A percentile compares a stretch with the other conserved stretches of the same genome.
These are phyloP conservation scores for Podospora conica DNA, from an alignment of 495 filamentous ascomycete genomes.

Conservation along the genomic window DNA sequence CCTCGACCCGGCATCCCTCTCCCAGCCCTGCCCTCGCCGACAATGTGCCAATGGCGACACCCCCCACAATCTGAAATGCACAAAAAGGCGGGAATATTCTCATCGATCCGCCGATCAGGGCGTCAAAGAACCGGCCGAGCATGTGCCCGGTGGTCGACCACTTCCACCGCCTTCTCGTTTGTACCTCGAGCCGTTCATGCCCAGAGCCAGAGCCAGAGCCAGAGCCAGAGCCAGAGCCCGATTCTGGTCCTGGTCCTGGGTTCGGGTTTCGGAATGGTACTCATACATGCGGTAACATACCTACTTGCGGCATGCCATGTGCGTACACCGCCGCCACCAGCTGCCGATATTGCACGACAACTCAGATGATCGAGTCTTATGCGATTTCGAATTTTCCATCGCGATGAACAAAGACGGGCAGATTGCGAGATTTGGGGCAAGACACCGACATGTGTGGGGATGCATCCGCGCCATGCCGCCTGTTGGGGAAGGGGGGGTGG, in stretches of 20 bases:
- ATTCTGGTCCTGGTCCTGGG: background rate
- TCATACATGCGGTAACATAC: too few relatives aligned
- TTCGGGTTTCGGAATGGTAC: background rate
- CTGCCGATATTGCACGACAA: background rate
- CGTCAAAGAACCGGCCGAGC: background rate
- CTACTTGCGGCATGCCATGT: too few relatives aligned
- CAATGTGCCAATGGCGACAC: background rate
- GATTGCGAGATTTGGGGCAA: constrained; percentile 13
- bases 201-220: too few relatives aligned
- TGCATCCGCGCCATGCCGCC: background rate
- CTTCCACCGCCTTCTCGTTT: too few relatives aligned
- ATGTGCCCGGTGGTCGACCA: too few relatives aligned
- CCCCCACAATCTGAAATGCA: background rate
- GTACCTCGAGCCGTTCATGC: background rate
- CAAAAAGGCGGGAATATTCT: constrained; percentile 13
- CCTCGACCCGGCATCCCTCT: background rate
- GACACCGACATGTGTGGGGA: constrained; percentile 7
- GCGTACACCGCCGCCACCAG: background rate
- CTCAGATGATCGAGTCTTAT: background rate
- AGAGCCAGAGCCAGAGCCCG: background rate
- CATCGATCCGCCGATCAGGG: too few relatives aligned
- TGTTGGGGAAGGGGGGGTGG: constrained; percentile 19
- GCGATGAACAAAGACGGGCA: background rate
- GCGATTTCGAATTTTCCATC: too few relatives aligned
- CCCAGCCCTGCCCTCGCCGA: background rate